A percentile compares a stretch with the other conserved stretches of the same genome.
Conservation (phyloP, 1,284 basidiomycete genomes). For the Ceratobasidium papillatum region DNA sequence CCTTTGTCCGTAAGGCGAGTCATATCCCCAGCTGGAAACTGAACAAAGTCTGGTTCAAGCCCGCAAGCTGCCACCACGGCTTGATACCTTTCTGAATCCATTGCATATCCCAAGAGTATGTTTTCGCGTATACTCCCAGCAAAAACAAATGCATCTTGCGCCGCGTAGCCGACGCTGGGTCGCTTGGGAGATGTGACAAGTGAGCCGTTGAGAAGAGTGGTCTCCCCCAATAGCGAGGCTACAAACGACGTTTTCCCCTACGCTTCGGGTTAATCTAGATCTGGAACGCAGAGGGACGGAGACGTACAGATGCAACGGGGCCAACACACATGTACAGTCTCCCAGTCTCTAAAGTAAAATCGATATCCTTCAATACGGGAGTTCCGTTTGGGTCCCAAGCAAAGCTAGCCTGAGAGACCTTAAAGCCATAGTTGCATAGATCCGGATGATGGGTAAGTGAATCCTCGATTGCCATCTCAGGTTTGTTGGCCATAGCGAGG, state of each 20-base stretch:
- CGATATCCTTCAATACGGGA: background rate
- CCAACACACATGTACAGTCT: slow-evolving; percentile 13
- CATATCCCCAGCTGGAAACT: slow-evolving; percentile 37
- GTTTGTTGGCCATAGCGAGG: background rate
- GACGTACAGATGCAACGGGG: slow-evolving; percentile 6
- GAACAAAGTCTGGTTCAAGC: slow-evolving; percentile 39
- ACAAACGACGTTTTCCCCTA: slow-evolving; percentile 17
- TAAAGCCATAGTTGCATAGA: slow-evolving; percentile 5
- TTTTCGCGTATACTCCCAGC: slow-evolving; percentile 11
- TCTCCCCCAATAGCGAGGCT: slow-evolving; percentile 7
- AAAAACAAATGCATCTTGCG: slow-evolving; percentile 19
- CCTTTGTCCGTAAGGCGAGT: slow-evolving; percentile 19
- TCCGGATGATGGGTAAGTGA: background rate
- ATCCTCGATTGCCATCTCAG: background rate
- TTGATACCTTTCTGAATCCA: slow-evolving; percentile 38
- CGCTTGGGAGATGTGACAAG: background rate
- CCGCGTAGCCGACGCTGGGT: slow-evolving; percentile 2
- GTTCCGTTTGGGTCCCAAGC: background rate
- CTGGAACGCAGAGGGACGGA: background rate
- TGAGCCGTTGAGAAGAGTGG: background rate
- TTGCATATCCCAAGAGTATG: slow-evolving; percentile 32
- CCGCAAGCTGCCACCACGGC: slow-evolving; percentile 39
- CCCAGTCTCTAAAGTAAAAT: slow-evolving; percentile 6
- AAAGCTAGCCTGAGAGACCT: background rate
- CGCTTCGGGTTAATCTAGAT: background rate